Evolutionary conservation across 2,329 filamentous ascomycete genomes (phyloP).

Genomic region (Aspergillus jensenii): DNA sequence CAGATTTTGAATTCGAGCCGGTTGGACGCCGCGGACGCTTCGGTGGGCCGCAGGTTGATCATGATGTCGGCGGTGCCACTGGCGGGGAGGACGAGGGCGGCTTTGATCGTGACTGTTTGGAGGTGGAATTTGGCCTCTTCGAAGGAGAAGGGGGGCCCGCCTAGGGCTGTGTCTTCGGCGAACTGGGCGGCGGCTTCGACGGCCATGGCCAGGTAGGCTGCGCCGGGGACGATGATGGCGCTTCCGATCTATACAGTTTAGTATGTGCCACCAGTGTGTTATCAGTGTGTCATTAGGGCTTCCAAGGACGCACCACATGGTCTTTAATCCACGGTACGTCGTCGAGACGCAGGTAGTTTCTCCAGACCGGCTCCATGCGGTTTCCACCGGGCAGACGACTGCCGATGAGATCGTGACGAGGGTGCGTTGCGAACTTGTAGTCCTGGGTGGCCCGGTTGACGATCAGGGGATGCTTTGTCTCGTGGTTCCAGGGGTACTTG

Average conservation of each 20-base stretch:
- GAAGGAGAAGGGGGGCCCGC: background rate
- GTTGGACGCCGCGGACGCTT: background rate
- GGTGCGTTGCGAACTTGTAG: conserved; percentile 11
- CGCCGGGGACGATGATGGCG: background rate
- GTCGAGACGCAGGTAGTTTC: conserved; percentile 24
- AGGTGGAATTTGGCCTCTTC: background rate
- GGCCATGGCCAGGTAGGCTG: background rate
- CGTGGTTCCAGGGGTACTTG: conserved; percentile 25
- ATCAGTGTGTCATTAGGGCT: too few species aligned
- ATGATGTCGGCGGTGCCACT: background rate
- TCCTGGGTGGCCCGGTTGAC: conserved; percentile 20
- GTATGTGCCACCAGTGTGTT: background rate
- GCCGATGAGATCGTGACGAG: conserved; percentile 27
- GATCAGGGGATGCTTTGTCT: conserved; percentile 16
- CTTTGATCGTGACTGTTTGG: background rate
- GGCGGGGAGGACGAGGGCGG: background rate
- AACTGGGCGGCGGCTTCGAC: background rate
- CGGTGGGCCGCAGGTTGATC: background rate
- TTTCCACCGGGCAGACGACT: conserved; percentile 4
- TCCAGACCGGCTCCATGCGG: conserved; percentile 21
- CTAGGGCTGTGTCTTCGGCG: background rate
- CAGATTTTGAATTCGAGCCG: background rate
- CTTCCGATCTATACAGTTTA: background rate
- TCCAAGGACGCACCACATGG: background rate
- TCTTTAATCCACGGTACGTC: background rate